A percentile compares a stretch with the other conserved stretches of the same genome.
phyloP scores from a whole-genome alignment of 2,329 filamentous ascomycete species.

The Periconia sp. region DNA sequence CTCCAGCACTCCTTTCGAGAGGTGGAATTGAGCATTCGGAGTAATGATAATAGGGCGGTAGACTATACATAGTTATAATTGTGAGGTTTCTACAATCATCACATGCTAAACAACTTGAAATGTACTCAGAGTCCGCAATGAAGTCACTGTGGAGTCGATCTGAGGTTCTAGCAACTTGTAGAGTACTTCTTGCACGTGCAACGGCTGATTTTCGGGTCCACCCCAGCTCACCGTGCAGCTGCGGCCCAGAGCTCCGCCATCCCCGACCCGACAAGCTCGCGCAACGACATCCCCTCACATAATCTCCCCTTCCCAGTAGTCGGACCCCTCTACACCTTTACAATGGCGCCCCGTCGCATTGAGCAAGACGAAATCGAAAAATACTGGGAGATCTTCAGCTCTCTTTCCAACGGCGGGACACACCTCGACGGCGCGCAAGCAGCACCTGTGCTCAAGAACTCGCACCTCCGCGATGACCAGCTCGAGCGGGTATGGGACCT shows the following conservation, averaged over 20 bases:
- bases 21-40: slow-evolving; percentile 8
- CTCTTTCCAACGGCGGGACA: slow-evolving; percentile 67
- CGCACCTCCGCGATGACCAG: slow-evolving; percentile 75
- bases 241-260: slow-evolving; percentile 18
- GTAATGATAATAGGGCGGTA: slow-evolving; percentile 22
- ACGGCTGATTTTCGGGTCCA: slow-evolving; percentile 2
- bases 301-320: background rate
- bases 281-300: background rate
- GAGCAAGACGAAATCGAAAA: slow-evolving; percentile 77
- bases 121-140: no score
- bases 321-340: slow-evolving; percentile 1
- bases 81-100: background rate
- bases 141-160: no score
- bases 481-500: slow-evolving; percentile 98
- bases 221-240: slow-evolving; percentile 3
- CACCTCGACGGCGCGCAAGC: slow-evolving; percentile 73
- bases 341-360: slow-evolving; percentile 60
- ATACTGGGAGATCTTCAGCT: slow-evolving; percentile 81
- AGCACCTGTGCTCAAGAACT: slow-evolving; percentile 75
- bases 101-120: no score
- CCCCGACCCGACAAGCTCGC: slow-evolving; percentile 2
- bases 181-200: no score
- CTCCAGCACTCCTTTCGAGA: slow-evolving; percentile 1
- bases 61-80: slow-evolving; percentile 18
- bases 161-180: no score